Base-by-base conservation (phyloP, 2,329 filamentous ascomycete species). In the Tolypocladium sp. region DNA sequence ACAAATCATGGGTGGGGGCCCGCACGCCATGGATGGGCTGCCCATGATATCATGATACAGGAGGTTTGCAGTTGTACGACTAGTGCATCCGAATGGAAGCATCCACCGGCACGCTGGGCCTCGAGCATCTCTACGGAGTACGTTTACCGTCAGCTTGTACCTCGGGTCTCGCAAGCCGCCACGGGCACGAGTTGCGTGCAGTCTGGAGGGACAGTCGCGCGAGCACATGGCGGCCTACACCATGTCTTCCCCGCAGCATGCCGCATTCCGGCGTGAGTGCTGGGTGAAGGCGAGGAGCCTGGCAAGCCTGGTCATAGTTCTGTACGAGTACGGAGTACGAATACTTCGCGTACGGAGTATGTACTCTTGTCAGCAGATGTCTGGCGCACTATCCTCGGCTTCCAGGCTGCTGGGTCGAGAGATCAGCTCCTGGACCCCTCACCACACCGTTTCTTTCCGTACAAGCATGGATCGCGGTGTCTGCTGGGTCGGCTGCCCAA, bases 1-100 rank as follows among this genome's bases (percentile, higher is more conserved):
- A 57, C 61, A 62, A 62, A 59, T 59, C 61, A 61, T 55, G 57
- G 30, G 58, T 55, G 52, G 54, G 38, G 40, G 57, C 20, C 30
- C 49, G 41, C 56, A 56, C 54, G 40, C 58, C 4, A 20, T 33
- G 25, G 6, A 35, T 35, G 51, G 35, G 56, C 46, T 42, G 60
- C 57, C 59, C 63, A 69, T 72, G 70, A 71, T 70, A 71, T 72
- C 69, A 72, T 70, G 60, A 55, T 61, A 70, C 68, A 68, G 63
- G 40, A 64, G 46, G 22, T 30, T 44, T 40, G 56, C 44, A 51
- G 42, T 27, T 30, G 42, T 27, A n/a, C n/a, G n/a, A n/a, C n/a
- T n/a, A 33, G 25, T 37, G 27, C 40, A 37, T 56, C 40, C 55
- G 40, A 46, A 41, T n/a, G 40, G 38, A 10, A 15, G 42, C 55